Evolutionary conservation across 2,329 filamentous ascomycete genomes (phyloP).

Genomic region (Aspergillus fumigatiaffinis): DNA sequence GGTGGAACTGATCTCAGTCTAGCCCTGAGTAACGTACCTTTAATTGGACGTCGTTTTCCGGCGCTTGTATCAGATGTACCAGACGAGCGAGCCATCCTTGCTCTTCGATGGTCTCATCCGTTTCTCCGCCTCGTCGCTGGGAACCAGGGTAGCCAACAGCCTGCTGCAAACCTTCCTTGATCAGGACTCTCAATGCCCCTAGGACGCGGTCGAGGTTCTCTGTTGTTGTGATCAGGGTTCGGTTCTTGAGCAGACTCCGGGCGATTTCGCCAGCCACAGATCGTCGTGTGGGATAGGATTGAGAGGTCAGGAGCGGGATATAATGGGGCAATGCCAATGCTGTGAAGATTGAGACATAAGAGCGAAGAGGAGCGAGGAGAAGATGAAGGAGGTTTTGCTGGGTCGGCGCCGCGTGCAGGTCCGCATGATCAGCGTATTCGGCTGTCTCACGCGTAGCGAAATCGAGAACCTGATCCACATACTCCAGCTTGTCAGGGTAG

Average conservation of each 20-base stretch:
- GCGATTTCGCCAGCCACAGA: conserved; percentile 88
- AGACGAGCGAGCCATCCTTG: conserved; percentile 95
- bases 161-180: conserved; percentile 84
- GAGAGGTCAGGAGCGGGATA: conserved; percentile 81
- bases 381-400: conserved; percentile 87
- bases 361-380: conserved; percentile 82
- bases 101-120: conserved; percentile 95
- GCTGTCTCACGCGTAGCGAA: conserved; percentile 83
- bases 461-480: conserved; percentile 87
- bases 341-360: conserved; percentile 94
- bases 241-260: conserved; percentile 74
- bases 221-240: conserved; percentile 71
- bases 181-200: conserved; percentile 82
- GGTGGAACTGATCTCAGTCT: conserved; percentile 2
- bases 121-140: conserved; percentile 76
- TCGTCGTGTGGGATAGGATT: conserved; percentile 87
- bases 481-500: conserved; percentile 87
- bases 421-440: conserved; percentile 90
- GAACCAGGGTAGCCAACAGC: conserved; percentile 80
- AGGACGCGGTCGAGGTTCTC: conserved; percentile 84
- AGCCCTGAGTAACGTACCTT: conserved; percentile 48
- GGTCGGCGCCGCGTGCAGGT: conserved; percentile 80
- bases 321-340: conserved; percentile 89
- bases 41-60: conserved; percentile 91
- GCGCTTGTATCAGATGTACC: conserved; percentile 77